Evolutionary conservation across 805 yeast genomes (phyloP), one percentile per base, ranked within the genome.

Genomic region (Metschnikowia lunata): DNA sequence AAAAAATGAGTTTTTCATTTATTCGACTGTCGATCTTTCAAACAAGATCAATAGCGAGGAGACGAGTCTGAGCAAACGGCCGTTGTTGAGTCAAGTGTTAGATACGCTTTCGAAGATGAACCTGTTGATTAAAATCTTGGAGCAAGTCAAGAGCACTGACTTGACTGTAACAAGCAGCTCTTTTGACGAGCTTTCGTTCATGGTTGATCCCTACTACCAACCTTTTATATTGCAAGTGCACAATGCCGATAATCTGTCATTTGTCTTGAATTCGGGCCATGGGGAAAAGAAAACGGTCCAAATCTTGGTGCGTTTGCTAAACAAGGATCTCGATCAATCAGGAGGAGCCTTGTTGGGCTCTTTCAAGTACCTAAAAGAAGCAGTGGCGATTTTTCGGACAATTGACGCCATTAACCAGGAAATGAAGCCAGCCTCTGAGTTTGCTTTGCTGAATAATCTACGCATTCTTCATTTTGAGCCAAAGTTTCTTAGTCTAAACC

Each of bases 401-500:
- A 56, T 63, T 8, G 46, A 51, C 8, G 39, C 43, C 1, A 55
- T 65, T 18, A 46, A 53, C 34, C 40, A 35, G 5, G 40, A 31
- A 3, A 30, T 48, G 18, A 12, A 34, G 9, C 30, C 40, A 12
- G 39, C 40, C 5, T 30, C 30, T 2, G 53, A 33, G 8, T 33
- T 43, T 34, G 54, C 44, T 37, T 52, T 69, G 33, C 39, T 52
- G 8, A 70, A 69, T 46, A 71, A 70, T 4, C 49, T 70, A 7
- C 48, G 48, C 6, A 60, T 61, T 45, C 49, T 71, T 23, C 51
- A 55, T 26, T 63, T 67, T 43, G 74, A 71, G 39, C 49, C 62
- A 7, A 60, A 60, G 36, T 54, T 67, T 30, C 52, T 55, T 14
- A 59, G 60, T 30, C 56, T 70, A 34, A 62, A 69, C 39, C 45